These are phyloP conservation scores for Cyberlindnera sargentensis DNA, from an alignment of 805 yeast genomes.

Conservation along the genomic window DNA sequence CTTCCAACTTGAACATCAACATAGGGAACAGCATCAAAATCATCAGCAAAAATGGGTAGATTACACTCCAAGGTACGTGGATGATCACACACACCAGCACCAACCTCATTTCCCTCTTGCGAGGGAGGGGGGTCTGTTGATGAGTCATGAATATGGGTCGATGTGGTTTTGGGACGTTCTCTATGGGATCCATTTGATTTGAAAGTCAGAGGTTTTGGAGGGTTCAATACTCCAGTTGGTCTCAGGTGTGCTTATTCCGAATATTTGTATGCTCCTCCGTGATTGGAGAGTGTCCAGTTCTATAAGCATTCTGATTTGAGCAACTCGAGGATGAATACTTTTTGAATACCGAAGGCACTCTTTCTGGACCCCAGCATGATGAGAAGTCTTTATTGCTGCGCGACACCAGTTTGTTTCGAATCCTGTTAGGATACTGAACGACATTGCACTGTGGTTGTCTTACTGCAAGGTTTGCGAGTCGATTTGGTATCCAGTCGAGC, in stretches of 20 bases:
- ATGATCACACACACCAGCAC: constrained; percentile 9
- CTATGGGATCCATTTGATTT: constrained; percentile 3
- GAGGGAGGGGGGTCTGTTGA: constrained; percentile 7
- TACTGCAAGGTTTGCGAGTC: background rate
- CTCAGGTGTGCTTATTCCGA: too few relatives aligned
- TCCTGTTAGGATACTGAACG: constrained; percentile 13
- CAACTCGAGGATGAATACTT: background rate
- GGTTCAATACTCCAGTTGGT: too few relatives aligned
- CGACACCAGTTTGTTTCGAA: constrained; percentile 42
- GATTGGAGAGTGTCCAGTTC: constrained; percentile 8
- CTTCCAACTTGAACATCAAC: background rate
- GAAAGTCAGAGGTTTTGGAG: background rate
- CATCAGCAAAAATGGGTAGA: constrained; percentile 92
- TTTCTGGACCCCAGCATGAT: background rate
- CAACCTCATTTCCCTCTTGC: constrained; percentile 1
- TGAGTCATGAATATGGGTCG: constrained; percentile 24
- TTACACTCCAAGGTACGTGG: constrained; percentile 94
- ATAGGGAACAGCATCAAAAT: constrained; percentile 17
- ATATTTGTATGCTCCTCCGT: constrained; percentile 6
- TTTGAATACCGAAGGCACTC: background rate
- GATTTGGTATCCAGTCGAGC: constrained; percentile 4
- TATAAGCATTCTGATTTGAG: constrained; percentile 2
- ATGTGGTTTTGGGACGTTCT: constrained; percentile 15
- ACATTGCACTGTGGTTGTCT: constrained; percentile 8
- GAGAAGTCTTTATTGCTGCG: constrained; percentile 29